Percentiles rank a stretch among this genome's conserved stretches.
Conservation (phyloP, 2,329 filamentous ascomycete species). For the Calycina herbarum region DNA sequence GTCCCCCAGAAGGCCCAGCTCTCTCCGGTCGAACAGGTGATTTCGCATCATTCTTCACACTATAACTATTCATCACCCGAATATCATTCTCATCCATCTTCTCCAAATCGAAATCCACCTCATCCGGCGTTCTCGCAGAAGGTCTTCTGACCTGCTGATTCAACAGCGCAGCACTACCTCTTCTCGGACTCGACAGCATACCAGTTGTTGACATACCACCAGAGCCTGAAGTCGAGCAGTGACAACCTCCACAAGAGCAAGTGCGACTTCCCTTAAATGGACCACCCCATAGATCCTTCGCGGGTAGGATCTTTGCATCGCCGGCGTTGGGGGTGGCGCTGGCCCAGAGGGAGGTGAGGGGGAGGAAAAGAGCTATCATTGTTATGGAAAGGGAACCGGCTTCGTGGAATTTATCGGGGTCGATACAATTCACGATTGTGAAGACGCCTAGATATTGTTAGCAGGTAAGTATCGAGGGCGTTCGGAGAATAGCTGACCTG, state of each 20-base stretch:
- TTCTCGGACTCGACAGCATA: not conserved
- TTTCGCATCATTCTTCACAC: not conserved
- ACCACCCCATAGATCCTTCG: not conserved
- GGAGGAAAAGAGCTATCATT: constrained; percentile 61
- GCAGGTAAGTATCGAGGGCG: constrained; percentile 9
- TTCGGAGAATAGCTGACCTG: constrained; percentile 48
- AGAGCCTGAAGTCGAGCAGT: not conserved
- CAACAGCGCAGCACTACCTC: not conserved
- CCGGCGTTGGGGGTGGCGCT: not conserved
- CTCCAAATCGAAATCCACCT: not conserved
- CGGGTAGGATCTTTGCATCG: not conserved
- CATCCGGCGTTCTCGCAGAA: not conserved
- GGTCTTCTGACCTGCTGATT: not conserved
- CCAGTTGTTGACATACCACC: not conserved
- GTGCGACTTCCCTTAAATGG: not conserved
- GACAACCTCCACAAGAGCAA: not conserved
- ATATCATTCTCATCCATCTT: not conserved
- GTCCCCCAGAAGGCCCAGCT: not conserved
- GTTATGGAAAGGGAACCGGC: constrained; percentile 56
- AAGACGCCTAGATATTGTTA: constrained; percentile 53
- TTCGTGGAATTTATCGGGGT: constrained; percentile 46
- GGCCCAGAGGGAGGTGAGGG: constrained; percentile 68
- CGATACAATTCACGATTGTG: constrained; percentile 55
- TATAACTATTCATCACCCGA: not conserved
- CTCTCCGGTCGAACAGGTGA: not conserved